Evolutionary conservation across 1,284 basidiomycete genomes (phyloP).

Genomic region (Rhizoctonia solani): DNA sequence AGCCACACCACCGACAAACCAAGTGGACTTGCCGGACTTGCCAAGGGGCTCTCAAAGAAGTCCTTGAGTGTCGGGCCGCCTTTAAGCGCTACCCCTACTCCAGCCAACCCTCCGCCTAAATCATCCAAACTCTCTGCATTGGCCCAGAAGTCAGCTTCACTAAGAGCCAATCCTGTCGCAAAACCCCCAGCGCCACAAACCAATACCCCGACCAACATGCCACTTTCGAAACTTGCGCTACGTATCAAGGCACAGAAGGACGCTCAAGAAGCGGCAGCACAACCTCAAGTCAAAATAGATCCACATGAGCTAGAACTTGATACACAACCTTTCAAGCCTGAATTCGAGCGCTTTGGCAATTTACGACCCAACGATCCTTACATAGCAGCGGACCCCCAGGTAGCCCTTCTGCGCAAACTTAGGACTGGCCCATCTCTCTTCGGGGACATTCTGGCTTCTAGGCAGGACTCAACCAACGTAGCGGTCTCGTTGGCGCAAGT

Average conservation of each 20-base stretch:
- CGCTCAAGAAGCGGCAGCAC: constrained; percentile 18
- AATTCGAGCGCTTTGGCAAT: neutral
- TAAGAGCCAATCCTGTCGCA: neutral
- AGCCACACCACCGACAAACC: neutral
- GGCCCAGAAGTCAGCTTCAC: constrained; percentile 21
- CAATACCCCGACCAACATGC: constrained; percentile 50
- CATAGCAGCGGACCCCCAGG: neutral
- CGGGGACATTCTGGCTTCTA: constrained; percentile 27
- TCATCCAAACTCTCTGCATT: constrained; percentile 33
- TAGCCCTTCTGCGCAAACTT: neutral
- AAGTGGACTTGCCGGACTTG: constrained; percentile 10
- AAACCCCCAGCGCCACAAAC: neutral
- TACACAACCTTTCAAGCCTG: neutral
- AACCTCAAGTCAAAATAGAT: constrained; percentile 55
- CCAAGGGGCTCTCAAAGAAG: constrained; percentile 32
- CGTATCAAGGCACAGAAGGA: constrained; percentile 63
- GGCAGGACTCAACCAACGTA: neutral
- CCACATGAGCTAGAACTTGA: constrained; percentile 48
- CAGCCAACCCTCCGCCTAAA: constrained; percentile 11
- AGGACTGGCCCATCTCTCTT: constrained; percentile 32
- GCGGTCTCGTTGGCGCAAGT: neutral
- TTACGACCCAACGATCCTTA: neutral
- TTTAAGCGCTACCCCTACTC: constrained; percentile 9
- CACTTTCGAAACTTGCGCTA: constrained; percentile 68
- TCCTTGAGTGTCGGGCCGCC: constrained; percentile 6